These are phyloP conservation scores for Chiua sp. DNA, from an alignment of 1,284 basidiomycete genomes.

Conservation along the genomic window DNA sequence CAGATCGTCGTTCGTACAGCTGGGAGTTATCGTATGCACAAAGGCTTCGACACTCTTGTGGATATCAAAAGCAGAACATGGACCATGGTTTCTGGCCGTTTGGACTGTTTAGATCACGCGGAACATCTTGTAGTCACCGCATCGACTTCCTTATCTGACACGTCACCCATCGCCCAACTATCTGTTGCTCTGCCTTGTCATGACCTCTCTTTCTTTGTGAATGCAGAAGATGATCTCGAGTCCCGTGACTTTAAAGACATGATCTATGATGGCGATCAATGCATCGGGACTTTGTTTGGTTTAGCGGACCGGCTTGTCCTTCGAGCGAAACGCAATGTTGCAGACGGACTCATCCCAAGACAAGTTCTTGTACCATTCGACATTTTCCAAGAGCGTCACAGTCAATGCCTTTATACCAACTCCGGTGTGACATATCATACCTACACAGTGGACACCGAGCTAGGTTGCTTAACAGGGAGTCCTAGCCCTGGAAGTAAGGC, in stretches of 20 bases:
- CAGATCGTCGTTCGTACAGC: neutral
- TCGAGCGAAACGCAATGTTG: conserved; percentile 18
- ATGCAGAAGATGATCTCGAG: neutral
- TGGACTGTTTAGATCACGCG: conserved; percentile 26
- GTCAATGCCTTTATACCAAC: conserved; percentile 25
- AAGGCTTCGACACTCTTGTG: conserved; percentile 20
- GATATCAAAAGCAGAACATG: conserved; percentile 37
- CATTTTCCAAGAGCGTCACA: neutral
- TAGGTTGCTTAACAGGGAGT: conserved; percentile 44
- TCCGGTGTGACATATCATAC: conserved; percentile 39
- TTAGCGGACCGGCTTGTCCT: conserved; percentile 47
- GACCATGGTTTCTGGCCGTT: conserved; percentile 28
- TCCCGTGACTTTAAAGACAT: neutral
- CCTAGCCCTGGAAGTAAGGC: conserved; percentile 39
- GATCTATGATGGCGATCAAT: neutral
- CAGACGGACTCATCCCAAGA: conserved; percentile 18
- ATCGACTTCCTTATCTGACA: neutral
- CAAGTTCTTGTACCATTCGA: conserved; percentile 44
- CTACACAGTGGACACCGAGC: conserved; percentile 45
- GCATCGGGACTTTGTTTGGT: conserved; percentile 15
- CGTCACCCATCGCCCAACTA: neutral
- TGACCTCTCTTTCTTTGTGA: neutral
- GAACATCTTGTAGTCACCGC: neutral
- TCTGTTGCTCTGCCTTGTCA: neutral
- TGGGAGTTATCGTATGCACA: conserved; percentile 9